Base-by-base conservation (phyloP, 2,329 filamentous ascomycete genomes). In the Phialophora verrucosa region DNA sequence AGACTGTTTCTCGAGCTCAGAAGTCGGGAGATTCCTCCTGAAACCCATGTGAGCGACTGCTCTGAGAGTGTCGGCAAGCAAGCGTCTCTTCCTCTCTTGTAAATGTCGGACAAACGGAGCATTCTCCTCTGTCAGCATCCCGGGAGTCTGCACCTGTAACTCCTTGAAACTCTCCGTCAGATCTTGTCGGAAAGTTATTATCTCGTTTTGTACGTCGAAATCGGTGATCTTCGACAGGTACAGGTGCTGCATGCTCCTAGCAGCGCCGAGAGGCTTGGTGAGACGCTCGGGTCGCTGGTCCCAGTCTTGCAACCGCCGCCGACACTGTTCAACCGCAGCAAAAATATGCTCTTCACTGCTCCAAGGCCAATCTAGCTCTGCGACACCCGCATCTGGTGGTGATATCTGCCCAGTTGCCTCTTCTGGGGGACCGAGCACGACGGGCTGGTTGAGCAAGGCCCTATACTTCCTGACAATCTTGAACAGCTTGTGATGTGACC, bases 391-490 rank as follows among this genome's bases (percentile, higher is more conserved):
- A 42, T 73, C 72, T 69, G 75, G 27, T 69, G 75, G 27, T 12
- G 23, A 10, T 17, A n/a, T 74, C 64, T 82, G 79, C n/a, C 88
- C 85, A 8, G 14, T 12, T 0, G 87, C 86, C 42, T 90, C 77
- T 1, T 86, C 87, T 70, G 84, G 82, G 14, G 83, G 82, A 49
- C 89, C 82, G 29, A 96, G 82, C 0, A 82, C 88, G 74, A 94
- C 89, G 4, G 93, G 88, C 75, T 93, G 90, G 23, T 88, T 88
- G 20, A 99, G 84, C 11, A 96, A 79, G 20, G 84, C 84, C 50
- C 95, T 88, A 79, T 97, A 99, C 79, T 97, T 98, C 63, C 92
- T 87, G 53, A 99, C 91, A 42, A 97, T 83, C 72, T 91, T 91
- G 81, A 97, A 97, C 1, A 99, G 85, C 78, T 97, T 97, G 73